Evolutionary conservation across 805 yeast species (phyloP), one percentile per base, ranked within the genome.

Genomic region (Candida chauliodis): DNA sequence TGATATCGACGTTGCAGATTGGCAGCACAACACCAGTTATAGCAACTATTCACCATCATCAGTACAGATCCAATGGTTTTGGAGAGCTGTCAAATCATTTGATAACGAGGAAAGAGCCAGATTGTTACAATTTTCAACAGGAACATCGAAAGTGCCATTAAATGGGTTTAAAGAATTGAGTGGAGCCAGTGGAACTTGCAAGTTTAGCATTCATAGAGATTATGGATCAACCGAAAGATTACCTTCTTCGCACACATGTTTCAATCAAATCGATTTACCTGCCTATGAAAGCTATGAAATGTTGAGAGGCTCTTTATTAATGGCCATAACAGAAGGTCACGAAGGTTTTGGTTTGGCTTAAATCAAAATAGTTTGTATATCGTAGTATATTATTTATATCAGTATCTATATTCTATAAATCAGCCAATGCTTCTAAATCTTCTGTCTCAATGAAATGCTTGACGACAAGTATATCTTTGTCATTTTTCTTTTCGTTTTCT

Each of bases 161-260:
- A 84, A 85, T 52, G 99, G 99, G 1, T 93, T 93, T 58, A 83
- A 84, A 50, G 95, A 84, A 50, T 71, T 93, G 45, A 81, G 85
- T 40, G 96, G 98, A 14, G 86, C 89, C 45, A 79, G 79, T 53
- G 97, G 96, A 2, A 73, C 81, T 6, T 79, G 89, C 32, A 86
- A 86, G 54, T 93, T 93, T 61, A 81, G 85, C 44, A 86, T 93
- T 41, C 96, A 88, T 55, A 74, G 95, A 41, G 96, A 87, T 51
- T 89, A 84, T 59, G 95, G 95, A 1, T 63, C 84, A 8, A 76
- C 80, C 6, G 95, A 87, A 40, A 76, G 98, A 45, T 71, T 93
- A 42, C 99, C 99, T 2, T 81, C 95, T 0, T 87, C 97, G 0
- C 99, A 93, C 57, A 93, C 98, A 2, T 93, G 99, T 61, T 91